Evolutionary conservation across 78 protist species (phyloP), one percentile per base, ranked within the genome.

Genomic region (Planoprotostelium fungivorum): DNA sequence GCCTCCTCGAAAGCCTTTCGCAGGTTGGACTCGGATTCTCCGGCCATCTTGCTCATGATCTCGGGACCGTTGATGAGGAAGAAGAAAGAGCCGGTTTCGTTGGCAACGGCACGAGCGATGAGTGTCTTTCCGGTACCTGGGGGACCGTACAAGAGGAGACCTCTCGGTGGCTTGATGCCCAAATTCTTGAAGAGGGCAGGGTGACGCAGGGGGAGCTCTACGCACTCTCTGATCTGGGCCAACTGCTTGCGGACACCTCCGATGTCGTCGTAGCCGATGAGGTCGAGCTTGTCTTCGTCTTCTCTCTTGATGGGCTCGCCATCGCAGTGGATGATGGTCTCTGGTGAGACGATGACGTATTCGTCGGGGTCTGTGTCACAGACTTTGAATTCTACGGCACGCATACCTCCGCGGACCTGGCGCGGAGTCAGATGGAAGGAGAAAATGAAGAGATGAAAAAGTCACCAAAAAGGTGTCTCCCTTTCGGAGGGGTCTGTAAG

Each of bases 21-120:
- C 38, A 99, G 97, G 96, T 98, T 99, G 73, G 91, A 39, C 92
- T 99, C 99, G 0, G 99, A 97, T 88, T 98, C 99, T n/a, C 99
- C 99, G 0, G 99, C 99, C 97, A 98, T 87, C 97, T 98, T 98
- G 63, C 99, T 97, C 99, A 99, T 99, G 95, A 99, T 99, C 90
- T 99, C 99, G 95, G 99, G 95, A 38, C 99, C 99, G 96, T 99
- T 99, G 97, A 99, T 99, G 85, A 98, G 91, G 96, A 98, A 99
- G 98, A 99, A 99, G 99, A 99, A 99, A 29, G 99, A 99, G 73
- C 99, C 99, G 29, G 99, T 99, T 94, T 99, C 99, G 93, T 99
- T 99, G 93, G 99, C 99, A 37, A 99, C 99, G 28, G 99, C 99
- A 35, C 99, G 96, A 0, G 99, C 99, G 86, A 99, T 97, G 94